Evolutionary conservation across 352 stramenopile species (phyloP), one percentile per base, ranked within the genome.

Genomic region (Phytophthora foliorum): DNA sequence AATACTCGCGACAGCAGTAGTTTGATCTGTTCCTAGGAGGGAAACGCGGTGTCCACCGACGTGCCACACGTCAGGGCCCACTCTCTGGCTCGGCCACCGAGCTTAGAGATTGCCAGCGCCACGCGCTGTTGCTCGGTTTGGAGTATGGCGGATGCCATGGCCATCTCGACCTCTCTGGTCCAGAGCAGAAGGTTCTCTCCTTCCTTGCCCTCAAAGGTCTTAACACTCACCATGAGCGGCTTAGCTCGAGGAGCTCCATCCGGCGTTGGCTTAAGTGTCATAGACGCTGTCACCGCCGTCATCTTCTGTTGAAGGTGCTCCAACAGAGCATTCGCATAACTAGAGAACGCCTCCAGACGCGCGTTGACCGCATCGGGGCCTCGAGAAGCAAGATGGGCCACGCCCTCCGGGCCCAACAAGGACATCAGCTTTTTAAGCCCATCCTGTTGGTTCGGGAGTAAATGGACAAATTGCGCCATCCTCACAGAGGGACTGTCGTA

Each of bases 21-120:
- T 25, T 62, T 68, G 13, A 68, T 39, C 41, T 52, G n/a, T 4
- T 57, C 42, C 51, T 32, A 68, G 13, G 51, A 39, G 1, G 60
- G 60, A 49, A 54, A 67, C 2, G 59, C 49, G 16, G 1, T 19
- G 27, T n/a, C n/a, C n/a, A n/a, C n/a, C n/a, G n/a, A n/a, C n/a
- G n/a, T n/a, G n/a, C n/a, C n/a, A n/a, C n/a, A n/a, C n/a, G n/a
- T n/a, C n/a, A n/a, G n/a, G n/a, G n/a, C n/a, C n/a, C n/a, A n/a
- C n/a, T n/a, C n/a, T 55, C 42, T n/a, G n/a, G n/a, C n/a, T n/a
- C n/a, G n/a, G n/a, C n/a, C n/a, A n/a, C n/a, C n/a, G n/a, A n/a
- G n/a, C n/a, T n/a, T n/a, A n/a, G n/a, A n/a, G n/a, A n/a, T n/a
- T n/a, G n/a, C n/a, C n/a, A n/a, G n/a, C n/a, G n/a, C n/a, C n/a